Conservation (phyloP, 768 basidiomycete genomes). For the Boletus tomentosulus region DNA sequence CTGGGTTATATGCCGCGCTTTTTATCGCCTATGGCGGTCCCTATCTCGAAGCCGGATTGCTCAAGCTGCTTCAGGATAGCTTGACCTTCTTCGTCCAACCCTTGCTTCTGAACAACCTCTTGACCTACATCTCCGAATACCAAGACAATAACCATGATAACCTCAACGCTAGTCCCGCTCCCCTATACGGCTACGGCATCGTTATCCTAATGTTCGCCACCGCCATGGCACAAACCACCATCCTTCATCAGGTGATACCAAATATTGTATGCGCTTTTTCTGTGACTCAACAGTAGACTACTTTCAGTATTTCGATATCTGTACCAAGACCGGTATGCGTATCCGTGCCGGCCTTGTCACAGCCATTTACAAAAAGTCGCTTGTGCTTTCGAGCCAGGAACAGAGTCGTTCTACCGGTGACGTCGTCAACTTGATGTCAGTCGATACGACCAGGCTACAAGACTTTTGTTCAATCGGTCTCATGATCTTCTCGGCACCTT, state of each 20-base stretch:
- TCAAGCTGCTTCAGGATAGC: constrained; percentile 76
- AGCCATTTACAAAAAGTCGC: constrained; percentile 79
- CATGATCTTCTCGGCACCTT: constrained; percentile 80
- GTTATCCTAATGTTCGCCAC: constrained; percentile 76
- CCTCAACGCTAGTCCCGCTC: constrained; percentile 22
- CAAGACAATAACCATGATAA: constrained; percentile 36
- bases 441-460: constrained; percentile 74
- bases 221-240: constrained; percentile 72
- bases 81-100: constrained; percentile 80
- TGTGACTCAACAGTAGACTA: background rate
- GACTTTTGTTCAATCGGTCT: constrained; percentile 81
- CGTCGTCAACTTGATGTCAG: constrained; percentile 92
- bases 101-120: constrained; percentile 73
- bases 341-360: constrained; percentile 85
- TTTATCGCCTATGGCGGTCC: constrained; percentile 76
- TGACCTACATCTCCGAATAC: constrained; percentile 80
- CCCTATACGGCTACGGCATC: constrained; percentile 70
- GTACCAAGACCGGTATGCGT: constrained; percentile 86
- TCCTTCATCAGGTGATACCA: constrained; percentile 67
- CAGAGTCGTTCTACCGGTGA: constrained; percentile 80
- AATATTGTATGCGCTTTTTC: background rate
- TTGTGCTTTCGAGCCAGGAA: constrained; percentile 84
- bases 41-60: constrained; percentile 54
- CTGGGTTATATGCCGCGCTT: constrained; percentile 71
- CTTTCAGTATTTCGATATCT: constrained; percentile 76